A percentile compares a stretch with the other conserved stretches of the same genome.
Evolutionary conservation across 1,284 basidiomycete species (phyloP).

Genomic region (Filobasidium uniguttulatum): DNA sequence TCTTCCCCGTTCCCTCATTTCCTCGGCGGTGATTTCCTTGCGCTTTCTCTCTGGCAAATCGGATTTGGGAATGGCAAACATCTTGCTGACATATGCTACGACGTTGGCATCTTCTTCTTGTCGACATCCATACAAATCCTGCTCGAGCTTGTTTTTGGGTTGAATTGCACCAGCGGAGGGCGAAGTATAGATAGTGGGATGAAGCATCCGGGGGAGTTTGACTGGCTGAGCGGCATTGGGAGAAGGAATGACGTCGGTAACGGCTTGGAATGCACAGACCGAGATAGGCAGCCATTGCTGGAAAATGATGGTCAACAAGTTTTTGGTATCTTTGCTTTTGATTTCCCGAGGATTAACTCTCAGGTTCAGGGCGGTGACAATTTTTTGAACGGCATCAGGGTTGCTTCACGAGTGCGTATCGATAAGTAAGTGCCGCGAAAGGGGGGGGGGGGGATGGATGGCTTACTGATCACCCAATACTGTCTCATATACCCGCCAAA

Average conservation of each 20-base stretch:
- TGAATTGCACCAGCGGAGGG: conserved; percentile 27
- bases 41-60: conserved; percentile 79
- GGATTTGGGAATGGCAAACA: conserved; percentile 75
- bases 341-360: conserved; percentile 81
- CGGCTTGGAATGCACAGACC: conserved; percentile 78
- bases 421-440: not conserved
- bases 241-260: conserved; percentile 82
- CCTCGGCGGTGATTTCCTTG: conserved; percentile 64
- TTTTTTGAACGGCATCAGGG: conserved; percentile 75
- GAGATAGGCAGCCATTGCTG: conserved; percentile 94
- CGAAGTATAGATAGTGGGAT: conserved; percentile 51
- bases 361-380: conserved; percentile 67
- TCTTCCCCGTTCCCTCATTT: conserved; percentile 60
- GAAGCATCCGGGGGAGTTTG: conserved; percentile 83
- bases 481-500: conserved; percentile 92
- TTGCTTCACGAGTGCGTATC: conserved; percentile 44
- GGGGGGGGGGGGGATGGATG: not conserved
- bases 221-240: conserved; percentile 68
- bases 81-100: conserved; percentile 91
- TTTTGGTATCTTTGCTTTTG: conserved; percentile 75
- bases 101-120: conserved; percentile 48
- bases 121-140: conserved; percentile 62
- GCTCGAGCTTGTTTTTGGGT: conserved; percentile 66
- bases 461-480: conserved; percentile 73
- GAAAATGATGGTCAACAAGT: conserved; percentile 74